These are phyloP conservation scores for Teratosphaeria nubilosa DNA, from an alignment of 2,329 filamentous ascomycete species.

Conservation along the genomic window DNA sequence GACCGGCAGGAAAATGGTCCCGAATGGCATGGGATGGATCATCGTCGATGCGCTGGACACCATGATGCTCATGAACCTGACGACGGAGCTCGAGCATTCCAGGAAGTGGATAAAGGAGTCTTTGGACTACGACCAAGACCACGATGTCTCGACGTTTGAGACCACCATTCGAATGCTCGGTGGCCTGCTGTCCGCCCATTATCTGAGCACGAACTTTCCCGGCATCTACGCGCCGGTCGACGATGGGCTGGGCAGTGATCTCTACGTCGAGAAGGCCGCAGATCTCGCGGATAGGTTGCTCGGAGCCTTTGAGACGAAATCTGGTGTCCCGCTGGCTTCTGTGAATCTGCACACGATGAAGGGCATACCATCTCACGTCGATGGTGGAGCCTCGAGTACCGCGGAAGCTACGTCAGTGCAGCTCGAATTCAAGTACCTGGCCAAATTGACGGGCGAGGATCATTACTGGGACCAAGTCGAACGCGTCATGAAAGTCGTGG, in stretches of 20 bases:
- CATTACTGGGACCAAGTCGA: slow-evolving; percentile 89
- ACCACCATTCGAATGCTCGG: slow-evolving; percentile 97
- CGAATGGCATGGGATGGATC: slow-evolving; percentile 90
- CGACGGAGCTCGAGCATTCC: slow-evolving; percentile 70
- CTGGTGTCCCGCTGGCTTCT: slow-evolving; percentile 82
- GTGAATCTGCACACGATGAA: slow-evolving; percentile 71
- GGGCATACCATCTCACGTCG: slow-evolving; percentile 71
- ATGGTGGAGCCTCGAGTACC: slow-evolving; percentile 82
- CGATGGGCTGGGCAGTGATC: slow-evolving; percentile 67
- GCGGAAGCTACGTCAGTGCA: slow-evolving; percentile 88
- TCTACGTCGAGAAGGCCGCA: slow-evolving; percentile 92
- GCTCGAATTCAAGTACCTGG: slow-evolving; percentile 93
- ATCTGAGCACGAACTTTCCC: slow-evolving; percentile 76
- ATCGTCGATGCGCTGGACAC: slow-evolving; percentile 95
- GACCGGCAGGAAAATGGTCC: slow-evolving; percentile 70
- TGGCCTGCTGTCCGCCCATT: slow-evolving; percentile 84
- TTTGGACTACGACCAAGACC: slow-evolving; percentile 78
- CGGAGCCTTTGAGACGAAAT: slow-evolving; percentile 75
- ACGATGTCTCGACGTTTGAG: slow-evolving; percentile 96
- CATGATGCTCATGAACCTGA: slow-evolving; percentile 96
- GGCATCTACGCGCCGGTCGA: slow-evolving; percentile 61
- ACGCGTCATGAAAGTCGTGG: slow-evolving; percentile 82
- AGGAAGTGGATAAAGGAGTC: slow-evolving; percentile 78
- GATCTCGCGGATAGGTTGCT: slow-evolving; percentile 83
- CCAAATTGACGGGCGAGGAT: slow-evolving; percentile 85